Evolutionary conservation across 78 protist species (phyloP).

Genomic region (Isochrysis galbana): DNA sequence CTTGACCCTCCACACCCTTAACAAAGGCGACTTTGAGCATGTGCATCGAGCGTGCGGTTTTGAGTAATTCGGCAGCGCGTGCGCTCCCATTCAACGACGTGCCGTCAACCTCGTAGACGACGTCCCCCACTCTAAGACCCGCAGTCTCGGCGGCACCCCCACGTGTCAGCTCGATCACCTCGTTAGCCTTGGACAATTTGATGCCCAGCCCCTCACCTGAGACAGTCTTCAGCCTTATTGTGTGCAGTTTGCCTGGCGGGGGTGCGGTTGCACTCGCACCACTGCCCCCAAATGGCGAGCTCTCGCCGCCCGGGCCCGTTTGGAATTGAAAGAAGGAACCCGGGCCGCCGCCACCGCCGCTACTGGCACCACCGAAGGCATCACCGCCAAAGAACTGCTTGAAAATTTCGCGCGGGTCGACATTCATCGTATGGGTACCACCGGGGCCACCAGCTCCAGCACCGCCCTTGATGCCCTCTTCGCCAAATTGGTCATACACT

Average conservation of each 20-base stretch:
- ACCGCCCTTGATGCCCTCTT: conserved; percentile 26
- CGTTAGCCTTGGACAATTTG: neutral
- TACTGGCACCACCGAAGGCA: no score
- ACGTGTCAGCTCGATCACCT: neutral
- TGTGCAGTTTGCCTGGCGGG: neutral
- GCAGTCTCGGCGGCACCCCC: neutral
- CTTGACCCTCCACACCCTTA: neutral
- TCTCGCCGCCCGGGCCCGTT: neutral
- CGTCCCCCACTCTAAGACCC: neutral
- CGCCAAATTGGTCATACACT: conserved; percentile 23
- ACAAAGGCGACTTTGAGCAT: neutral
- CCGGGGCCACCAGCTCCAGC: neutral
- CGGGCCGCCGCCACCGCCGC: no score
- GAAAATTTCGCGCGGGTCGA: conserved; percentile 1
- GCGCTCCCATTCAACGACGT: neutral
- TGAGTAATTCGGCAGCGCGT: neutral
- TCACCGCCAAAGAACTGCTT: conserved; percentile 20
- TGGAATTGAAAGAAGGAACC: neutral
- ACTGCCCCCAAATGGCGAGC: neutral
- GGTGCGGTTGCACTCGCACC: neutral
- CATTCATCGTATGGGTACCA: neutral
- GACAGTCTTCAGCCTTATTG: neutral
- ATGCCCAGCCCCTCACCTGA: neutral
- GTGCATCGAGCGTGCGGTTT: neutral
- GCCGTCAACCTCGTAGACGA: neutral